phyloP scores from a whole-genome alignment of 768 basidiomycete genomes.

The Mycena kentingensis region DNA sequence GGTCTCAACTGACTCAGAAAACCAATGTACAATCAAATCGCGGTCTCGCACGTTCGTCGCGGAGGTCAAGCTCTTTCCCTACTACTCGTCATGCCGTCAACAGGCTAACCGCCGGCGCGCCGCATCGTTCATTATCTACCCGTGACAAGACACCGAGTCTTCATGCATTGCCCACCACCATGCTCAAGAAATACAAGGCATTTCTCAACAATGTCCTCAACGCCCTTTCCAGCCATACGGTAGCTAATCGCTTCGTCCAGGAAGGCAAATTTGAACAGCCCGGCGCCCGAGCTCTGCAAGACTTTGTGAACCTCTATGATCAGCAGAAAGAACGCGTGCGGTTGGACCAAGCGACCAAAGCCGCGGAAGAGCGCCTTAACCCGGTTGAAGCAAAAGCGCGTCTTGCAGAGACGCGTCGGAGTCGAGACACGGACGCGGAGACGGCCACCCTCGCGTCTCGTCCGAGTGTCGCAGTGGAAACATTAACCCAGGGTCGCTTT shows the following conservation, averaged over 20 bases:
- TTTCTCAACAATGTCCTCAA: conserved; percentile 18
- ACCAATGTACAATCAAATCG: no score
- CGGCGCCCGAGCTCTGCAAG: conserved; percentile 17
- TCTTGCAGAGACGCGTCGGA: conserved; percentile 9
- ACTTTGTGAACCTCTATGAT: conserved; percentile 8
- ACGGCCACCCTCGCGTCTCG: background rate
- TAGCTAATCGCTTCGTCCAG: background rate
- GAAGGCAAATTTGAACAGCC: conserved; percentile 19
- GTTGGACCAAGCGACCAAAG: conserved; percentile 2
- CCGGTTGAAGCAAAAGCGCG: conserved; percentile 2
- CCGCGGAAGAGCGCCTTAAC: conserved; percentile 1
- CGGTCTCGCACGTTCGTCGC: no score
- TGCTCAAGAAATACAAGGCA: conserved; percentile 20
- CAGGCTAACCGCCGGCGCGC: background rate
- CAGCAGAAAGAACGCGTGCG: conserved; percentile 2
- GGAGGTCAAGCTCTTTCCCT: no score
- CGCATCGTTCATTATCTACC: background rate
- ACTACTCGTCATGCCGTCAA: no score
- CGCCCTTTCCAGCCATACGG: background rate
- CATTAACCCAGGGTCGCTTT: conserved; percentile 1
- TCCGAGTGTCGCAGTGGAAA: background rate
- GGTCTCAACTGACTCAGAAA: no score
- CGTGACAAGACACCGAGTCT: background rate
- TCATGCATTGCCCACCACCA: conserved; percentile 10
- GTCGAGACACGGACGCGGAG: background rate